Conservation (phyloP, 495 filamentous ascomycete species). For the Pseudevernia furfuracea region DNA sequence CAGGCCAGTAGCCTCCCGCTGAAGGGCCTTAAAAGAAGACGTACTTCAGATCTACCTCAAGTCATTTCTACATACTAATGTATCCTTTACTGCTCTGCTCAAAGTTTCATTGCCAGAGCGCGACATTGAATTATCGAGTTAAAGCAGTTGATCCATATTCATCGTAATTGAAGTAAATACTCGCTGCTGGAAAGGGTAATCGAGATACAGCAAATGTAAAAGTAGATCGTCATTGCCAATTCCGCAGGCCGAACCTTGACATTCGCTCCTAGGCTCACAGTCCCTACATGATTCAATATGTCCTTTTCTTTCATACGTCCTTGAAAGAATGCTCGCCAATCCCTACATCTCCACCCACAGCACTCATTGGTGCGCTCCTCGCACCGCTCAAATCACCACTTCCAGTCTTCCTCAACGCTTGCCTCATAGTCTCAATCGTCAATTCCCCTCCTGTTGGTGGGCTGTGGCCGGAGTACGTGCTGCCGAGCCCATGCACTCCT, state of each 20-base stretch:
- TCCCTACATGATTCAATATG: background rate
- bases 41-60: background rate
- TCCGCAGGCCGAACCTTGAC: background rate
- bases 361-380: slow-evolving; percentile 55
- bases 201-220: slow-evolving; percentile 17
- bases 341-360: slow-evolving; percentile 38
- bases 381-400: slow-evolving; percentile 67
- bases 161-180: slow-evolving; percentile 11
- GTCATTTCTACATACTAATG: no score
- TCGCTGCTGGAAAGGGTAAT: slow-evolving; percentile 11
- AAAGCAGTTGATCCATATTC: background rate
- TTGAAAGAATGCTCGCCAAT: slow-evolving; percentile 30
- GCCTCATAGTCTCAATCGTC: slow-evolving; percentile 82
- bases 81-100: background rate
- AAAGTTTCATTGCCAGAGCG: slow-evolving; percentile 1
- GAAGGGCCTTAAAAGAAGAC: background rate
- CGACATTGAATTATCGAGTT: background rate
- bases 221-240: slow-evolving; percentile 9
- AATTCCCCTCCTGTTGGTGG: slow-evolving; percentile 58
- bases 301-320: slow-evolving; percentile 6
- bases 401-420: slow-evolving; percentile 72
- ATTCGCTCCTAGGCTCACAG: background rate
- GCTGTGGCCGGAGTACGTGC: slow-evolving; percentile 34
- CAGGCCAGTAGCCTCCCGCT: slow-evolving; percentile 4
- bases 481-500: slow-evolving; percentile 30